Base-by-base conservation (phyloP, 495 filamentous ascomycete genomes). In the Aspergillus incahuasiensis region DNA sequence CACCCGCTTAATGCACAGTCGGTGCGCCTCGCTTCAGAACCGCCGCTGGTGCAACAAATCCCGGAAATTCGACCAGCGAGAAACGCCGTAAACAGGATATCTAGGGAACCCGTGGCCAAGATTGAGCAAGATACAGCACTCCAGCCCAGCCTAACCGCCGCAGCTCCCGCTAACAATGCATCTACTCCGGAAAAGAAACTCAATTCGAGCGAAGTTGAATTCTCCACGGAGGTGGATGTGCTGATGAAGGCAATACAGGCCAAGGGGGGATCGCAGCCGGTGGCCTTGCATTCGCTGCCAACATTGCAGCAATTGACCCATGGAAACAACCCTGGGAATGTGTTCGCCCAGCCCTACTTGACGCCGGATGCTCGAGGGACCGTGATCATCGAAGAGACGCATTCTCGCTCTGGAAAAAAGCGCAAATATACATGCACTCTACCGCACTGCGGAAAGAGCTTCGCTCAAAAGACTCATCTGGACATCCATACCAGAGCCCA, bases 171-270 rank as follows among this genome's bases (percentile, higher is more conserved):
- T 9, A 59, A 55, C 25, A 44, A 47, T 19, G 48, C 32, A 20
- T 25, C 52, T 1, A 16, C 60, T 5, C 52, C 48, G 13, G 50
- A 54, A 28, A 68, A 65, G 57, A 65, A 59, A 44, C 44, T 53
- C 7, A 52, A 49, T 1, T 48, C 60, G 2, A 43, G 53, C 22
- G 79, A 85, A 18, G 63, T 83, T 43, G 75, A 82, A 43, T 94
- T 92, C 70, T 81, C 82, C 28, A 97, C 91, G 1, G 82, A 88
- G 48, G 85, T 97, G 42, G 92, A 97, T 66, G 83, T 84, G n/a
- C 70, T 97, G 38, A 94, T 96, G 90, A 92, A 89, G 69, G 82
- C 88, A 6, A 95, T 97, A 41, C 91, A 97, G 67, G 75, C 87
- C 22, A 90, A 89, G 32, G 63, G 59, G n/a, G 49, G 28, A 58